phyloP scores from a whole-genome alignment of 2,329 filamentous ascomycete species.

The Stromatinia cepivora region DNA sequence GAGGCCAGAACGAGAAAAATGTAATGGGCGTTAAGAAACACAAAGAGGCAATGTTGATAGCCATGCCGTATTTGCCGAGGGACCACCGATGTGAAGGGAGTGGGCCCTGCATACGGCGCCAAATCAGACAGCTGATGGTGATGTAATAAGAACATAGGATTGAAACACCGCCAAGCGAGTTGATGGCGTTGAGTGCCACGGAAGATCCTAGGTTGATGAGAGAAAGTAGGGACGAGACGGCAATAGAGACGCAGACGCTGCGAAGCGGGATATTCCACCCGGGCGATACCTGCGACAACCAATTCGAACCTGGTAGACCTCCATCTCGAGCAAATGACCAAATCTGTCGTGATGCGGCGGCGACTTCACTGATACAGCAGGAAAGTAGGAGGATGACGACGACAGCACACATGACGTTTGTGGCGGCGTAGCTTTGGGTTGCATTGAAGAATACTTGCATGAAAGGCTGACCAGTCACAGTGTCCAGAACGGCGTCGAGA shows the following conservation, averaged over 20 bases:
- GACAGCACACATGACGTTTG: constrained; percentile 49
- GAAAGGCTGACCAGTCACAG: constrained; percentile 41
- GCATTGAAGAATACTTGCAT: constrained; percentile 40
- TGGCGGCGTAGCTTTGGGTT: constrained; percentile 41
- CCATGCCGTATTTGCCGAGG: constrained; percentile 45
- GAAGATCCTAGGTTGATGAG: constrained; percentile 52
- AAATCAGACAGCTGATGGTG: constrained; percentile 44
- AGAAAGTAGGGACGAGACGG: constrained; percentile 23
- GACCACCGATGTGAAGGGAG: constrained; percentile 45
- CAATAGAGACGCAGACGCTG: constrained; percentile 27
- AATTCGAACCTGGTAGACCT: constrained; percentile 44
- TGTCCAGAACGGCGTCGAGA: constrained; percentile 36
- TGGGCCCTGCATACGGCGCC: constrained; percentile 41
- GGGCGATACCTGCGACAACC: constrained; percentile 42
- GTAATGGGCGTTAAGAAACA: constrained; percentile 45
- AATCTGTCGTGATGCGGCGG: constrained; percentile 42
- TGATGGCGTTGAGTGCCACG: constrained; percentile 53
- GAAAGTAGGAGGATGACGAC: constrained; percentile 44
- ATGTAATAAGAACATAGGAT: constrained; percentile 54
- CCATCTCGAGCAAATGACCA: constrained; percentile 48
- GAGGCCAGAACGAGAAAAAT: constrained; percentile 51
- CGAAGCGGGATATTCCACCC: constrained; percentile 27
- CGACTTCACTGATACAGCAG: constrained; percentile 42
- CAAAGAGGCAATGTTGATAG: constrained; percentile 46
- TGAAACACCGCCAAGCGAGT: constrained; percentile 50